Evolutionary conservation across 495 filamentous ascomycete genomes (phyloP).

Genomic region (Pyrenula massariospora): DNA sequence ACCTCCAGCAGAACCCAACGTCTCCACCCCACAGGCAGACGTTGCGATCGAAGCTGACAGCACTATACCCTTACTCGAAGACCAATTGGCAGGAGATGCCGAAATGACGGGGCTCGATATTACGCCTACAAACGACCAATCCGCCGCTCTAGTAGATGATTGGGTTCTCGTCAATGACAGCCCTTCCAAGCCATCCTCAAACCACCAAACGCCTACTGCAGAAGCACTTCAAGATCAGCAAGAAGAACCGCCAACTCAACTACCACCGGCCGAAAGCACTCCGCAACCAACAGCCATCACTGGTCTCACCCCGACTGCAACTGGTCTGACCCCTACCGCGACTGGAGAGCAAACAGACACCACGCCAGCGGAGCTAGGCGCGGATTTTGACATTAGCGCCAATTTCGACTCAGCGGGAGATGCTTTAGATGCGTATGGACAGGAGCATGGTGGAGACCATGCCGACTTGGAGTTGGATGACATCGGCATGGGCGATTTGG

Average conservation of each 20-base stretch:
- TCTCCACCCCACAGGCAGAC: slow-evolving; percentile 15
- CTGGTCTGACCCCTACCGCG: no score
- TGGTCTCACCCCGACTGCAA: neutral
- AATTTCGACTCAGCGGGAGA: slow-evolving; percentile 50
- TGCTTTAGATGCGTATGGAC: slow-evolving; percentile 47
- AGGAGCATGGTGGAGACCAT: slow-evolving; percentile 33
- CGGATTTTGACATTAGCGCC: slow-evolving; percentile 29
- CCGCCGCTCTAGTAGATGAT: neutral
- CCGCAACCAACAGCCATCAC: neutral
- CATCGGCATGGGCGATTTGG: slow-evolving; percentile 26
- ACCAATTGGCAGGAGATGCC: slow-evolving; percentile 12
- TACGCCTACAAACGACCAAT: neutral
- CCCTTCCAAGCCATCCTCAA: neutral
- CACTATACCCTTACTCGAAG: slow-evolving; percentile 13
- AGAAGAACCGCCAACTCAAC: neutral
- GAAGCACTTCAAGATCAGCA: neutral
- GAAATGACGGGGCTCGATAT: slow-evolving; percentile 20
- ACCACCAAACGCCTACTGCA: neutral
- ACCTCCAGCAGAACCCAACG: neutral
- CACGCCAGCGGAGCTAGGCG: slow-evolving; percentile 5
- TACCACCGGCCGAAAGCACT: neutral
- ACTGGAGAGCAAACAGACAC: slow-evolving; percentile 7
- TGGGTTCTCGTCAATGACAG: neutral
- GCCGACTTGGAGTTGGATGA: slow-evolving; percentile 24
- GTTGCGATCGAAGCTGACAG: slow-evolving; percentile 38